Percentiles rank a stretch among this genome's conserved stretches.
These are phyloP conservation scores for Serendipita sp. DNA, from an alignment of 768 basidiomycete species.

Conservation along the genomic window DNA sequence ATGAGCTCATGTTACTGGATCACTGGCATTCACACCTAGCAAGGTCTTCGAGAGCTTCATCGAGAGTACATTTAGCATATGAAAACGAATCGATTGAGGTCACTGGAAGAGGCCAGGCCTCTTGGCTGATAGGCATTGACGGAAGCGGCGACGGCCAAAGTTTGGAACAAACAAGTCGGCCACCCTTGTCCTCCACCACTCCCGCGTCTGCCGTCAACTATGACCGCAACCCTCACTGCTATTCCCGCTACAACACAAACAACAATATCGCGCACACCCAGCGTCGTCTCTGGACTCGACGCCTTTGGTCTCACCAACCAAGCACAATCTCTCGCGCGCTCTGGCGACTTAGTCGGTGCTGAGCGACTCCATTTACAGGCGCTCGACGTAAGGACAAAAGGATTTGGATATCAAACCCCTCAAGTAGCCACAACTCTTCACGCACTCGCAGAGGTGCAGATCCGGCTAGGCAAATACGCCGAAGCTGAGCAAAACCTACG, in stretches of 20 bases:
- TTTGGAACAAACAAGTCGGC: slow-evolving; percentile 1
- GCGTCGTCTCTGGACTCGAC: slow-evolving; percentile 7
- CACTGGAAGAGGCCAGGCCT: slow-evolving; percentile 20
- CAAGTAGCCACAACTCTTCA: slow-evolving; percentile 23
- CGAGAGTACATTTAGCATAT: slow-evolving; percentile 61
- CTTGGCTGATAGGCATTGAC: slow-evolving; percentile 41
- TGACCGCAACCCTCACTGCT: slow-evolving; percentile 12
- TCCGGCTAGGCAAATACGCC: slow-evolving; percentile 22
- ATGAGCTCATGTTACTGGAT: slow-evolving; percentile 11
- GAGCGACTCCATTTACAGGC: slow-evolving; percentile 21
- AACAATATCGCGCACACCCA: slow-evolving; percentile 10
- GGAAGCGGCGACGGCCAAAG: slow-evolving; percentile 20
- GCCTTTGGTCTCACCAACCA: slow-evolving; percentile 16
- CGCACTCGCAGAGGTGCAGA: slow-evolving; percentile 24
- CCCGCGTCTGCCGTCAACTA: background rate
- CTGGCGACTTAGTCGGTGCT: slow-evolving; percentile 19
- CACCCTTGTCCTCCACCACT: background rate
- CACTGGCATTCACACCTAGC: slow-evolving; percentile 41
- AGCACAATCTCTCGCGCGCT: slow-evolving; percentile 13
- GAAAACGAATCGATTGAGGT: slow-evolving; percentile 28
- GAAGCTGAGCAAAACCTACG: slow-evolving; percentile 25
- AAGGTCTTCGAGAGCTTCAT: slow-evolving; percentile 81
- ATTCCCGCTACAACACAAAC: slow-evolving; percentile 17
- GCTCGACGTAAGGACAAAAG: slow-evolving; percentile 19
- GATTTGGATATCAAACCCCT: slow-evolving; percentile 16